Evolutionary conservation across 2,329 filamentous ascomycete genomes (phyloP).

Genomic region (Paracoccidioides lutzii): DNA sequence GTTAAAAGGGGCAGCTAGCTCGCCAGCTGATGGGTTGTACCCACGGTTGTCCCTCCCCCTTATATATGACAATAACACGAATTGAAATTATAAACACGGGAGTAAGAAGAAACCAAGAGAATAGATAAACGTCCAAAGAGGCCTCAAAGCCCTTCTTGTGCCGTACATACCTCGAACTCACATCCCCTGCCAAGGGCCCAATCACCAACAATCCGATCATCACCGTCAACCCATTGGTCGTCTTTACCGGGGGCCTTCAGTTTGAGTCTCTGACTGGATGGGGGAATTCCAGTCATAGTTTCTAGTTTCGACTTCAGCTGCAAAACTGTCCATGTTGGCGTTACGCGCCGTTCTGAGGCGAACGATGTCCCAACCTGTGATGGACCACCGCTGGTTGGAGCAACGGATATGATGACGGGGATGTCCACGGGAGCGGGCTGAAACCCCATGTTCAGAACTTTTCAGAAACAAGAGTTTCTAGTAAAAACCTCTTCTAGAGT

Average conservation of each 20-base stretch:
- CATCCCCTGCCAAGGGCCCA: slow-evolving; percentile 29
- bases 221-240: slow-evolving; percentile 52
- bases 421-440: slow-evolving; percentile 28
- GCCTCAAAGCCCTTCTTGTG: background rate
- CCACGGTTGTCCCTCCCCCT: background rate
- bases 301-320: slow-evolving; percentile 81
- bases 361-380: slow-evolving; percentile 21
- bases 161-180: slow-evolving; percentile 30
- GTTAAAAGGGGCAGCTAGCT: background rate
- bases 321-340: slow-evolving; percentile 78
- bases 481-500: background rate
- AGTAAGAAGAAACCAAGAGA: background rate
- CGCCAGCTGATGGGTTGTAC: background rate
- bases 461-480: slow-evolving; percentile 7
- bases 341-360: slow-evolving; percentile 78
- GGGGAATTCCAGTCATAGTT: slow-evolving; percentile 82
- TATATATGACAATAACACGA: background rate
- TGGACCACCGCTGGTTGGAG: slow-evolving; percentile 10
- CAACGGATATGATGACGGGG: slow-evolving; percentile 28
- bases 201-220: slow-evolving; percentile 53
- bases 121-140: background rate
- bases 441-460: slow-evolving; percentile 19
- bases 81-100: background rate
- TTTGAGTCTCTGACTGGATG: slow-evolving; percentile 60
- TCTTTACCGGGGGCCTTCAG: slow-evolving; percentile 52